These are phyloP conservation scores for Saturnispora ahearnii DNA, from an alignment of 805 yeast genomes.

Conservation along the genomic window DNA sequence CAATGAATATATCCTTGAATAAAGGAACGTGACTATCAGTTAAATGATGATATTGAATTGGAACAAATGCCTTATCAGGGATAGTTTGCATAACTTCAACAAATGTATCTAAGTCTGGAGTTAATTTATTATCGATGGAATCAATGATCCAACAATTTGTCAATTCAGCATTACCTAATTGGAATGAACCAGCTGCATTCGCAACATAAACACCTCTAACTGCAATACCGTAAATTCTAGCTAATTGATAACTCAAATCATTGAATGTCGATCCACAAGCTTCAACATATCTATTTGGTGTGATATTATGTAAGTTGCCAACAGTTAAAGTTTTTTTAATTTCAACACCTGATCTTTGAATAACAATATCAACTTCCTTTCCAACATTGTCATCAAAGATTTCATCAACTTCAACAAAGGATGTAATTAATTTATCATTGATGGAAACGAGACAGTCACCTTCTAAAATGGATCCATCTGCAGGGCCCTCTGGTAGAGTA, in stretches of 20 bases:
- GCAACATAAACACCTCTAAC: conserved; percentile 77
- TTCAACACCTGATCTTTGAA: conserved; percentile 70
- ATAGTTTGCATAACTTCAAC: conserved; percentile 67
- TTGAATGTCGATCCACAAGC: conserved; percentile 86
- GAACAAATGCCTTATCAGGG: conserved; percentile 67
- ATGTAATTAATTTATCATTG: conserved; percentile 52
- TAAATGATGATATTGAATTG: conserved; percentile 65
- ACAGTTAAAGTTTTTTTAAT: conserved; percentile 43
- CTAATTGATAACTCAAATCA: conserved; percentile 80
- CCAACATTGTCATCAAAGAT: conserved; percentile 69
- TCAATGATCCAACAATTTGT: conserved; percentile 75
- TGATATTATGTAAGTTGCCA: conserved; percentile 70
- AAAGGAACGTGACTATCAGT: conserved; percentile 71
- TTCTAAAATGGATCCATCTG: conserved; percentile 61
- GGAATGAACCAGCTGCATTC: conserved; percentile 71
- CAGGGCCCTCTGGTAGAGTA: conserved; percentile 80
- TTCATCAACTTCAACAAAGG: conserved; percentile 76
- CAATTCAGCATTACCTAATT: conserved; percentile 41
- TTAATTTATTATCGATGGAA: conserved; percentile 63
- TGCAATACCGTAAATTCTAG: conserved; percentile 75
- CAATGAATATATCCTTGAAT: conserved; percentile 59
- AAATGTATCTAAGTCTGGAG: conserved; percentile 67
- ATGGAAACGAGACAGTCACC: conserved; percentile 79
- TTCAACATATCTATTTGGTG: conserved; percentile 73
- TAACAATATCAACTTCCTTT: conserved; percentile 39